phyloP scores from a whole-genome alignment of 257 asterid species.

The Anisodus acutangulus region DNA sequence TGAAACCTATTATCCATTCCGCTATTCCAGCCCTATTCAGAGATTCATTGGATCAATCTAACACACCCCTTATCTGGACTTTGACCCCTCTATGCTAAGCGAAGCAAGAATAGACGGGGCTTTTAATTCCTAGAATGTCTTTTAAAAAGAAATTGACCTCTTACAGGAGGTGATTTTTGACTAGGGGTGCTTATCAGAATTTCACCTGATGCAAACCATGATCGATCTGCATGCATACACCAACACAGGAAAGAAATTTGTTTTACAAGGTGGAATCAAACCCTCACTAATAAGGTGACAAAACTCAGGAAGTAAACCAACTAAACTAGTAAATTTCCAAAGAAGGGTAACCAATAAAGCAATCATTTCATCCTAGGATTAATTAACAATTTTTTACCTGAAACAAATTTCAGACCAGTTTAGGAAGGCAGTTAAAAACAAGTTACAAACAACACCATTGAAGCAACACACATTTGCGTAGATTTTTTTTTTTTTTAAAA shows the following conservation, averaged over 20 bases:
- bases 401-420: too few species aligned
- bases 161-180: neutral
- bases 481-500: too few species aligned
- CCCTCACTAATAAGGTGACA: neutral
- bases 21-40: neutral
- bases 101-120: neutral
- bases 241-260: neutral
- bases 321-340: neutral
- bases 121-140: neutral
- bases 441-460: neutral
- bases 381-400: neutral
- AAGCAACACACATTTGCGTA: neutral
- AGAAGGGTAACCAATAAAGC: neutral
- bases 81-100: neutral
- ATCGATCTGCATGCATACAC: neutral
- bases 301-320: neutral
- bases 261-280: neutral
- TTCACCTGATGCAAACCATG: neutral
- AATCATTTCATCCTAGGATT: neutral
- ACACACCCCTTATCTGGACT: neutral
- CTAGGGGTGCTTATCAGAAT: neutral
- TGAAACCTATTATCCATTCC: neutral
- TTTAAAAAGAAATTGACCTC: neutral
- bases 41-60: slow-evolving; percentile 11
- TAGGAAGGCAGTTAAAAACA: neutral